Conservation (phyloP, 208 protist species). For the Trypanosomatidae sp. region DNA sequence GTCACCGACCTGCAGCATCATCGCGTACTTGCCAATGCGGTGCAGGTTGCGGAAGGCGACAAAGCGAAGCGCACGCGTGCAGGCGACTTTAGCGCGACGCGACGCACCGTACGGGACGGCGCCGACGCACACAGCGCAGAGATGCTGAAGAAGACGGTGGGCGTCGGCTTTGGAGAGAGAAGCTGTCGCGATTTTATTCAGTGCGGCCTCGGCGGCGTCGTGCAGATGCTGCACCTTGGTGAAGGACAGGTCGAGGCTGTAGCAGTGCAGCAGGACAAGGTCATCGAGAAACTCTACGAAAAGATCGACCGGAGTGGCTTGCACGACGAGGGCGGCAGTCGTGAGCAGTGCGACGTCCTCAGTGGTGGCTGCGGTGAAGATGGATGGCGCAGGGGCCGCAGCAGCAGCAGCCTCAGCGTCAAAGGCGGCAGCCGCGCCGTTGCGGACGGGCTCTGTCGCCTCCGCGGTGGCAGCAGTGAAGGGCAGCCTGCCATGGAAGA, state of each 20-base stretch:
- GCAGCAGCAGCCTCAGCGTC: background rate
- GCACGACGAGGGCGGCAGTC: slow-evolving; percentile 4
- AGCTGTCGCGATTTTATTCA: slow-evolving; percentile 28
- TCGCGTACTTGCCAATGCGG: slow-evolving; percentile 70
- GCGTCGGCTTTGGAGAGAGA: slow-evolving; percentile 43
- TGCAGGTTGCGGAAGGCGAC: slow-evolving; percentile 72
- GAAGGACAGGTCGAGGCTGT: slow-evolving; percentile 48
- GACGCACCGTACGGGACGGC: slow-evolving; percentile 31
- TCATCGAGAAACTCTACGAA: slow-evolving; percentile 7
- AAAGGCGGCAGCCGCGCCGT: no score
- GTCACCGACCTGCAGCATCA: slow-evolving; percentile 50
- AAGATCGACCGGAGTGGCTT: background rate
- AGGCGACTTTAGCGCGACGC: slow-evolving; percentile 39
- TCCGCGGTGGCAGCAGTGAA: no score
- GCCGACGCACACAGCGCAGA: slow-evolving; percentile 47
- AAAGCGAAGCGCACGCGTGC: slow-evolving; percentile 41
- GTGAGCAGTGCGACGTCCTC: slow-evolving; percentile 21
- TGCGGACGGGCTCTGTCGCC: no score
- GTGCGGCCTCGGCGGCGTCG: slow-evolving; percentile 17
- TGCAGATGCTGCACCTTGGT: slow-evolving; percentile 48
- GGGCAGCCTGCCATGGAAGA: no score
- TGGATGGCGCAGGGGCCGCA: background rate
- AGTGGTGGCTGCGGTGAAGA: background rate
- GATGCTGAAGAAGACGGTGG: slow-evolving; percentile 47
- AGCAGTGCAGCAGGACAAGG: slow-evolving; percentile 23